Evolutionary conservation across 345 rosid genomes (phyloP).

Genomic region (Syzygium jambos): DNA sequence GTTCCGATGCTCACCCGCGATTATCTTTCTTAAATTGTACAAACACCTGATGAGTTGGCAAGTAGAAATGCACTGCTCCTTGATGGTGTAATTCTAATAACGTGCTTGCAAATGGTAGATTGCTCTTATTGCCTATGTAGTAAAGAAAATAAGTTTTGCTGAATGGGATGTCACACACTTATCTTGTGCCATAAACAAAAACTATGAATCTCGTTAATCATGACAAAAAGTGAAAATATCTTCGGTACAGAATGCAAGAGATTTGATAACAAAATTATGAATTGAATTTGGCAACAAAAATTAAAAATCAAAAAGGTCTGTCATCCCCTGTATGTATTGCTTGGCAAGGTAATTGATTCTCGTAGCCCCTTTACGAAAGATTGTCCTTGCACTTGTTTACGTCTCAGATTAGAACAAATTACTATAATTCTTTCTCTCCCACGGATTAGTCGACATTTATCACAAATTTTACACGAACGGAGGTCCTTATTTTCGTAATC

Average conservation of each 20-base stretch:
- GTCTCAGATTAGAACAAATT: too few relatives aligned
- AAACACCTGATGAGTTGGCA: not conserved
- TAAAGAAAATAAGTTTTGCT: not conserved
- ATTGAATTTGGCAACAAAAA: not conserved
- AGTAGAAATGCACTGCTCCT: not conserved
- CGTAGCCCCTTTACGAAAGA: too few relatives aligned
- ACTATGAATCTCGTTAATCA: not conserved
- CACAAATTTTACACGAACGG: too few relatives aligned
- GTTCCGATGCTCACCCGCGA: not conserved
- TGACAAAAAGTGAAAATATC: not conserved
- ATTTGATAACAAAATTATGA: not conserved
- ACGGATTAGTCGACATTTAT: too few relatives aligned
- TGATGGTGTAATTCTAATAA: not conserved
- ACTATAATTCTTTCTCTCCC: too few relatives aligned
- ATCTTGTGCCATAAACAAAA: not conserved
- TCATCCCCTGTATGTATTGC: not conserved
- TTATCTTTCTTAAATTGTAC: not conserved
- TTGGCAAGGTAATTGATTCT: not conserved
- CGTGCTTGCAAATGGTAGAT: not conserved
- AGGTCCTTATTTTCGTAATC: too few relatives aligned
- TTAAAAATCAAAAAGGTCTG: not conserved
- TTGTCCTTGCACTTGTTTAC: too few relatives aligned
- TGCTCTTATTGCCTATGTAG: not conserved
- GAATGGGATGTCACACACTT: not conserved
- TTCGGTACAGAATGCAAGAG: not conserved